These are phyloP conservation scores for Rheum nobile DNA, from an alignment of 148 eudicot genomes.

Conservation along the genomic window DNA sequence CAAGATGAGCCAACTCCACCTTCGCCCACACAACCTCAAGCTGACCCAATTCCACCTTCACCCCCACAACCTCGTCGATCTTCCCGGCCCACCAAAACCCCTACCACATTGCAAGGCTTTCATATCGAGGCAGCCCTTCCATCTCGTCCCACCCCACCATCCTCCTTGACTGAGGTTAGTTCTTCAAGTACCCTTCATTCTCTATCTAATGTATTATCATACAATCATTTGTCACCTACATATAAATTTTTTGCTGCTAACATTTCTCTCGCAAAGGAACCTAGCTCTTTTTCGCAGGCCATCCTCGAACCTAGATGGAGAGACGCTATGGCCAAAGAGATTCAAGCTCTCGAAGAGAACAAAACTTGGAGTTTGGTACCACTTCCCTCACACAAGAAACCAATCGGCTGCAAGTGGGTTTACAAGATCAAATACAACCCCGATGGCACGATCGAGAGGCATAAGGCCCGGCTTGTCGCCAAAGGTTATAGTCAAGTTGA, in stretches of 20 bases:
- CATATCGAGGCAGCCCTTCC: neutral
- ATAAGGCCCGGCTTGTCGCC: too few relatives aligned
- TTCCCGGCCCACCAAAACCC: neutral
- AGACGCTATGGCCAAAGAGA: neutral
- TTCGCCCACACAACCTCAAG: too few relatives aligned
- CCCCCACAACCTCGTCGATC: neutral
- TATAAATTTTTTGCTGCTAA: neutral
- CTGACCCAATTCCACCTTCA: neutral
- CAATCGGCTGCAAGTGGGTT: conserved; percentile 4
- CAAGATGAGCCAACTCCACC: too few relatives aligned
- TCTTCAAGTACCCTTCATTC: neutral
- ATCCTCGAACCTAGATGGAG: neutral
- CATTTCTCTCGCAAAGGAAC: neutral
- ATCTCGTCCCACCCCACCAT: neutral
- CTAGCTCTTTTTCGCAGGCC: neutral
- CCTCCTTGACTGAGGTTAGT: neutral
- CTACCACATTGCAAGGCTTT: neutral
- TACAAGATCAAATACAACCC: neutral
- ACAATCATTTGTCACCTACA: neutral
- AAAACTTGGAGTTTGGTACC: neutral
- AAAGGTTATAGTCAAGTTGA: too few relatives aligned
- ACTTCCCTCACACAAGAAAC: neutral
- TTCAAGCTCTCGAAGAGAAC: neutral
- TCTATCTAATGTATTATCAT: neutral
- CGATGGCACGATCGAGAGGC: too few relatives aligned